Base-by-base conservation (phyloP, 2,329 filamentous ascomycete species). In the Nemania sp. region DNA sequence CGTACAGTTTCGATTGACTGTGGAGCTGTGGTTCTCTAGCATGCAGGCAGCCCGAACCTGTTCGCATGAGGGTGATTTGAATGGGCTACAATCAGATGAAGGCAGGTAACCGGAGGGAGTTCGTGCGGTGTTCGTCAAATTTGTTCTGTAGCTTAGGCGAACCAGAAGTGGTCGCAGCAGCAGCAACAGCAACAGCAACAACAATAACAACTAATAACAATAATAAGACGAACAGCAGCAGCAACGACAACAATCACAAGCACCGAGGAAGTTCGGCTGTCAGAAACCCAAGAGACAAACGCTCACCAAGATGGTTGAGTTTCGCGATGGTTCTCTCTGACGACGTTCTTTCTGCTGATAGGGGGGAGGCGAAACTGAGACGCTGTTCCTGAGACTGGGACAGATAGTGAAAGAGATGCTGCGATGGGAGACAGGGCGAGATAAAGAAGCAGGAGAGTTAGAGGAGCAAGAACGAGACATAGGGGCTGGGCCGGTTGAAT, bases 21-120 rank as follows among this genome's bases (percentile, higher is more conserved):
- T 73, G 75, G 74, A 71, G 70, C 71, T 69, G 58, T 68, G 65
- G 69, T 70, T 72, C 69, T 73, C 73, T 75, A 71, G 73, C 72
- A 77, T 79, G 78, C 76, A 75, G 73, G 71, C 74, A 76, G 70
- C 77, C 77, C 73, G 75, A 78, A 78, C 75, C 75, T 78, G 77
- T 79, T 79, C 76, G 76, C 76, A 78, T 76, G 70, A 71, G 69
- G 66, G 64, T 67, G 67, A 69, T 71, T 73, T 74, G 70, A 71
- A 65, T 63, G 67, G 61, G 65, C 71, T 73, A 73, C 72, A 77
- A 75, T 74, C 71, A 73, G 68, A 72, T 59, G 67, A 66, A 71
- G 65, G 76, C 68, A 69, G 70, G 70, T 72, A 75, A 67, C 75
- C 74, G 75, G 64, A 34, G 11, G 57, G 42, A 59, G 71, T 72